Evolutionary conservation across 23 red algal species (phyloP).

Genomic region (Gracilaria caudata): DNA sequence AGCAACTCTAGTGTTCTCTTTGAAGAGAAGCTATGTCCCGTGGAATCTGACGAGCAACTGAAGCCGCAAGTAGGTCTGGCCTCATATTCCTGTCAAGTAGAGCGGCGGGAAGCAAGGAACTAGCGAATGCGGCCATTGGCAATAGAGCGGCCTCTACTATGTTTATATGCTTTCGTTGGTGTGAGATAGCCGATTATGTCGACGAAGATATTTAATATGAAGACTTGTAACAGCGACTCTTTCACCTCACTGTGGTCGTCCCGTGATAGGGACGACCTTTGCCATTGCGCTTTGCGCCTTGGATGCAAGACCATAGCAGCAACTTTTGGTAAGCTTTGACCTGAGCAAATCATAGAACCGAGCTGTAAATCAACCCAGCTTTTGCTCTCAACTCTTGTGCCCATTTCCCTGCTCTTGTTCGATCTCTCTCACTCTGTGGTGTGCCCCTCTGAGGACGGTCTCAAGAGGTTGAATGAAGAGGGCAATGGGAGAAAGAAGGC

Average conservation of each 20-base stretch:
- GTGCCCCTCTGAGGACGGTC: no score
- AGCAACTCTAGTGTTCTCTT: background rate
- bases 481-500: no score
- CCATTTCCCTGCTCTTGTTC: no score
- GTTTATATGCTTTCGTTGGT: no score
- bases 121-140: background rate
- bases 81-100: no score
- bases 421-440: no score
- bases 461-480: no score
- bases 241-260: background rate
- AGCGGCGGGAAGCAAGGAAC: background rate
- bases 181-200: no score
- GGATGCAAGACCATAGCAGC: background rate
- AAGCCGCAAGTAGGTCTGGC: no score
- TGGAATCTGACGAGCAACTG: background rate
- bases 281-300: background rate
- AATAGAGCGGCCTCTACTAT: background rate
- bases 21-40: no score
- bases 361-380: background rate
- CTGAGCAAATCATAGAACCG: background rate
- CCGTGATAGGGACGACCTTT: background rate
- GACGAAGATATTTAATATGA: background rate
- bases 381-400: no score
- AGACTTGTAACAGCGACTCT: background rate
- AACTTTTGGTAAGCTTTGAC: constrained; percentile 9